Evolutionary conservation across 495 filamentous ascomycete genomes (phyloP).

Genomic region (Melanomma pulvis-pyrius): DNA sequence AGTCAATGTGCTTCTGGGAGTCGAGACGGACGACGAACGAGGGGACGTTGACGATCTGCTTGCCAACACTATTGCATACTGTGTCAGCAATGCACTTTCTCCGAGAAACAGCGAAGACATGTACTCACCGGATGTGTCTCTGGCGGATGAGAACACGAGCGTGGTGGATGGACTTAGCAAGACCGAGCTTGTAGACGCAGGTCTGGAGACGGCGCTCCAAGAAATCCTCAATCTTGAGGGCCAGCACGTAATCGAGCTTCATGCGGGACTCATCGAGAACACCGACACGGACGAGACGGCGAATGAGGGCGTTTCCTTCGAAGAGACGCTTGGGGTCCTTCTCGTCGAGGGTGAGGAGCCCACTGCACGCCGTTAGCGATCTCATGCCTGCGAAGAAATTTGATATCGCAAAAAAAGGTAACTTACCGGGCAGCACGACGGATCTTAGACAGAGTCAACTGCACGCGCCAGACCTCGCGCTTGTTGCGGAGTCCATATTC

Average conservation of each 20-base stretch:
- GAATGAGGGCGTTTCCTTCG: slow-evolving; percentile 99
- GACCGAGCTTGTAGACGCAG: slow-evolving; percentile 99
- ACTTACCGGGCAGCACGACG: slow-evolving; percentile 99
- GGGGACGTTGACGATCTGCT: slow-evolving; percentile 99
- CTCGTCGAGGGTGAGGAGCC: slow-evolving; percentile 99
- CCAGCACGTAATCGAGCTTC: slow-evolving; percentile 99
- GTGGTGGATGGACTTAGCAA: slow-evolving; percentile 99
- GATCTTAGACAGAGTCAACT: slow-evolving; percentile 99
- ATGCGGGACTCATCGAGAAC: slow-evolving; percentile 99
- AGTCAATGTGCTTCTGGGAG: slow-evolving; percentile 99
- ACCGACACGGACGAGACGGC: slow-evolving; percentile 98
- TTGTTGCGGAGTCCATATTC: slow-evolving; percentile 99
- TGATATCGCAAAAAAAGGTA: neutral
- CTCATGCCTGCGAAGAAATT: neutral
- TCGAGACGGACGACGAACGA: slow-evolving; percentile 99
- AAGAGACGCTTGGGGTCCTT: slow-evolving; percentile 99
- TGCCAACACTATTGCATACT: slow-evolving; percentile 70
- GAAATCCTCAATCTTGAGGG: slow-evolving; percentile 97
- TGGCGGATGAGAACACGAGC: slow-evolving; percentile 99
- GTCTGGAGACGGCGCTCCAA: slow-evolving; percentile 99
- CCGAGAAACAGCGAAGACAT: neutral
- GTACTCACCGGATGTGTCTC: slow-evolving; percentile 84
- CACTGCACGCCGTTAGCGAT: slow-evolving; percentile 58
- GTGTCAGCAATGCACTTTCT: slow-evolving; percentile 6
- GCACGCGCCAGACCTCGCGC: slow-evolving; percentile 99